Evolutionary conservation across 2,329 filamentous ascomycete species (phyloP), one percentile per base, ranked within the genome.

Genomic region (Scytalidium sp.): DNA sequence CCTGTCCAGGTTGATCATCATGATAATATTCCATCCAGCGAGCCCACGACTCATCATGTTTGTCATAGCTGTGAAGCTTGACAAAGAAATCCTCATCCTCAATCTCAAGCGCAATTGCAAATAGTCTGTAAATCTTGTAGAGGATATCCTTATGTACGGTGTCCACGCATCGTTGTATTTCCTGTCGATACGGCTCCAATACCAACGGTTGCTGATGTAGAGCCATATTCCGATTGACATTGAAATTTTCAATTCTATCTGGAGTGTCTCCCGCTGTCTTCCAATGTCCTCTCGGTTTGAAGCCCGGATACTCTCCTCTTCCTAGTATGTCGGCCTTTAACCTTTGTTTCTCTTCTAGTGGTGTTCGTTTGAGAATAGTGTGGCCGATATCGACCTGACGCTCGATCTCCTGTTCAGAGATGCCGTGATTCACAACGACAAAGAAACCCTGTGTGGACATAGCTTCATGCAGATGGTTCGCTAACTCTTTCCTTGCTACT

Each of bases 391-490:
- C 32, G 13, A 15, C 32, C 32, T 36, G 32, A 36, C 32, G 51
- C n/a, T 80, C 72, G 15, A 83, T 75, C 22, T 77, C 71, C 11
- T 66, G 54, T 23, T 66, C 46, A 3, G 65, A 36, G 51, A 69
- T 52, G 64, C 70, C 60, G 50, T 82, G 79, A 56, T 82, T 71
- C n/a, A 74, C 65, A 2, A 83, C 56, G 19, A 71, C 75, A 64
- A 84, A 84, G 70, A 84, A 83, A 9, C 80, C 80, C 29, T 76
- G 75, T 5, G 78, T 79, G 54, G 32, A 9, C 32, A 36, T 36
- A n/a, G 32, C 32, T 4, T 4, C 11, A 15, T n/a, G 32, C 5
- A 36, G 5, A 15, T 36, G 8, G 7, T 36, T n/a, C 4, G 63
- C 62, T 9, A 69, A 57, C 42, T 60, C 52, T 44, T 64, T 55